Evolutionary conservation across 2,329 filamentous ascomycete species (phyloP).

Genomic region (Colletotrichum salicis): DNA sequence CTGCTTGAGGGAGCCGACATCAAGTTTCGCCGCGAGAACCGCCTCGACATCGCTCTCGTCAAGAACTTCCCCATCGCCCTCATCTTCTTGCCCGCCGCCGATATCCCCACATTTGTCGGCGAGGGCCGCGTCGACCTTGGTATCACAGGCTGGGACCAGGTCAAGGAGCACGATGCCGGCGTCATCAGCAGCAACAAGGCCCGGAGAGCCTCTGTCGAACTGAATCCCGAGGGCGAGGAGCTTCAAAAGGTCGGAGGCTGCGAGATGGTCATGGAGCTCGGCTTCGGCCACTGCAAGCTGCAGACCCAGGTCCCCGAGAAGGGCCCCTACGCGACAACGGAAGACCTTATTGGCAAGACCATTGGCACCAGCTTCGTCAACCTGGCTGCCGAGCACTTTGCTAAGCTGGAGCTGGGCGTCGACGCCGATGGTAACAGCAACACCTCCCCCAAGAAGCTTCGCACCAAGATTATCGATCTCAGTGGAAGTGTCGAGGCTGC

Average conservation of each 20-base stretch:
- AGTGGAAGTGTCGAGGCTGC: constrained; percentile 98
- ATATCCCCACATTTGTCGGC: constrained; percentile 97
- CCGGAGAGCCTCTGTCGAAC: constrained; percentile 58
- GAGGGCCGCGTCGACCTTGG: constrained; percentile 93
- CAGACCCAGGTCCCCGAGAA: constrained; percentile 97
- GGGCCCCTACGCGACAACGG: constrained; percentile 74
- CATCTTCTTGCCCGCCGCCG: constrained; percentile 94
- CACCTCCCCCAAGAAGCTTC: constrained; percentile 63
- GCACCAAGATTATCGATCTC: constrained; percentile 91
- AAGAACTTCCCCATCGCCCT: constrained; percentile 97
- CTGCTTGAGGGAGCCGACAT: constrained; percentile 94
- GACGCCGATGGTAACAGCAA: constrained; percentile 51
- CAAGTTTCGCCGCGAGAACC: constrained; percentile 93
- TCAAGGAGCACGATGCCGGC: constrained; percentile 85
- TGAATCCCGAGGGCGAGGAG: constrained; percentile 54
- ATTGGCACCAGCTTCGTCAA: constrained; percentile 96
- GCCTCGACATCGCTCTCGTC: constrained; percentile 96
- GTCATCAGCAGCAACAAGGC: constrained; percentile 61
- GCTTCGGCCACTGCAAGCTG: constrained; percentile 89
- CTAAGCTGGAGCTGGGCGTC: constrained; percentile 73
- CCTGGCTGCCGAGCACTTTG: constrained; percentile 85
- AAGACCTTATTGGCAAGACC: constrained; percentile 89
- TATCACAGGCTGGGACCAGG: constrained; percentile 93
- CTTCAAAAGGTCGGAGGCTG: constrained; percentile 70
- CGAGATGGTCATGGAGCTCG: constrained; percentile 88